Conservation (phyloP, 371 early-diverging fungal genomes). For the Gilbertella persicaria region DNA sequence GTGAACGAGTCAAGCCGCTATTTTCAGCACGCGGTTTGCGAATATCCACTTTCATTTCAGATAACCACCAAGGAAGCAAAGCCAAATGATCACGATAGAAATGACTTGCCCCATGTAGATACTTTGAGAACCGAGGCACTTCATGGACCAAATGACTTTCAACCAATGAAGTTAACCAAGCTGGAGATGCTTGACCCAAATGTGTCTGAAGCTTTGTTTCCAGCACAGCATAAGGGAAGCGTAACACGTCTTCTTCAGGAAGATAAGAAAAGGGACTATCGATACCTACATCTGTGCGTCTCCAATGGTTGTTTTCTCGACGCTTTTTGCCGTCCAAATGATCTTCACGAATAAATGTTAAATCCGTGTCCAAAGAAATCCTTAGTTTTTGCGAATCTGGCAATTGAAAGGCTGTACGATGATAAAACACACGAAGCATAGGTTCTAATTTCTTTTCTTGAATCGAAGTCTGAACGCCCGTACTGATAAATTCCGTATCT, state of each 20-base stretch:
- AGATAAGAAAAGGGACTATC: constrained; percentile 88
- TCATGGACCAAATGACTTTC: constrained; percentile 92
- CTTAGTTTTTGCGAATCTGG: constrained; percentile 94
- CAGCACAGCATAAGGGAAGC: constrained; percentile 51
- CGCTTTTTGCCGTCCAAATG: constrained; percentile 43
- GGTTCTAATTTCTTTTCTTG: constrained; percentile 75
- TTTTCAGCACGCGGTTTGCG: constrained; percentile 55
- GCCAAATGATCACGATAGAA: constrained; percentile 37
- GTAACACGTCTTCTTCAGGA: constrained; percentile 61
- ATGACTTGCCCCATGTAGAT: constrained; percentile 88
- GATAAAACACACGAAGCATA: constrained; percentile 88
- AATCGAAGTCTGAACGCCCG: constrained; percentile 76
- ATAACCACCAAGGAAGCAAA: constrained; percentile 51
- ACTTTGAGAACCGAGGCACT: constrained; percentile 98
- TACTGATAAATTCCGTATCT: constrained; percentile 67
- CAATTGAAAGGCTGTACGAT: constrained; percentile 96
- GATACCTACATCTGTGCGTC: constrained; percentile 86
- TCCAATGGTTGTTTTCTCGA: constrained; percentile 81
- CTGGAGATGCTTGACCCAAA: constrained; percentile 86
- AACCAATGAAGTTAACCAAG: constrained; percentile 92
- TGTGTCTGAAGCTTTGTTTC: constrained; percentile 79
- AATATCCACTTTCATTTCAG: constrained; percentile 59
- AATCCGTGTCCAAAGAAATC: constrained; percentile 94
- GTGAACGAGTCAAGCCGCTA: constrained; percentile 43
- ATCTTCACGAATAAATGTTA: constrained; percentile 93